Base-by-base conservation (phyloP, 2,329 filamentous ascomycete species). In the Amauroascus verrucosus region DNA sequence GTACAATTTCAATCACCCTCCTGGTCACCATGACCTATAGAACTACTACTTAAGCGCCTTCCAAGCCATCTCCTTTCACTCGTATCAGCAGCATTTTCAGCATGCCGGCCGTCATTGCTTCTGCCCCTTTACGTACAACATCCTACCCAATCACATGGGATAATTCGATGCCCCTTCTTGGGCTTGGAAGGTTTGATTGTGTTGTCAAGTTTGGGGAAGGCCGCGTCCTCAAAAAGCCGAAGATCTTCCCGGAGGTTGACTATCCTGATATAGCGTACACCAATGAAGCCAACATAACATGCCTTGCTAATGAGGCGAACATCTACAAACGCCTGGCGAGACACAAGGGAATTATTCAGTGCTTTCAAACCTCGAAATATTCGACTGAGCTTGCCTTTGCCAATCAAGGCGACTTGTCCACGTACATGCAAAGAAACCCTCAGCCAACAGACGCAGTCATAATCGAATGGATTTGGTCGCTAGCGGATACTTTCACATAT, bases 181-280 rank as follows among this genome's bases (percentile, higher is more conserved):
- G 52, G 14, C 1, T 45, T 7, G 47, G 52, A 11, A 26, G 6
- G 11, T 50, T 20, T 20, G 46, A 14, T 11, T 8, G 14, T 33
- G 40, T 54, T 16, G 22, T 45, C 14, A 18, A 43, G 28, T 9
- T 35, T 20, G 28, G 18, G 11, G 18, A 45, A 50, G 45, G 50
- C 13, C 45, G 52, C 18, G 52, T 50, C 33, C 37, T 54, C 20
- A 50, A 54, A 38, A 50, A 22, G 13, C 46, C 46, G 2, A 54
- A 54, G 38, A 49, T 20, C 28, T 54, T 35, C 26, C 46, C 45
- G 6, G 46, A 54, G 8, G 20, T 50, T 26, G 20, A 50, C 37
- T 14, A 54, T 35, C 44, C 51, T 22, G 28, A 54, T 48, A n/a
- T 43, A 2, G 51, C 43, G 2, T 50, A 50, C 32, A 35, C 20